phyloP scores from a whole-genome alignment of 2,329 filamentous ascomycete genomes.

The Ascochyta pisi region DNA sequence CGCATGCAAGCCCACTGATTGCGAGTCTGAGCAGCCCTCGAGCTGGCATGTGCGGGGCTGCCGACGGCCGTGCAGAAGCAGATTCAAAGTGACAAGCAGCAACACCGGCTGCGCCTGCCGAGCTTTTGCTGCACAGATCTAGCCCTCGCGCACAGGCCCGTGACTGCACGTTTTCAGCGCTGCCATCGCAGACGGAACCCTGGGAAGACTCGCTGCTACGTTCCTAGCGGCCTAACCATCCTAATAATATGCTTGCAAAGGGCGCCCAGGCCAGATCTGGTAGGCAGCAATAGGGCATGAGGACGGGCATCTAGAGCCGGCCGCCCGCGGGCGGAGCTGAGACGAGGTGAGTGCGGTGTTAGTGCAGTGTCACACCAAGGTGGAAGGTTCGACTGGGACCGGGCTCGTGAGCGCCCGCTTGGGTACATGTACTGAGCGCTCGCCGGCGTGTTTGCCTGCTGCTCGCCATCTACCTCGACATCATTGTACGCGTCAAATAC shows the following conservation, averaged over 20 bases:
- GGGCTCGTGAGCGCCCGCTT: slow-evolving; percentile 6
- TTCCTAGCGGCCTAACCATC: slow-evolving; percentile 5
- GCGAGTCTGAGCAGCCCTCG: background rate
- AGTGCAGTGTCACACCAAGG: slow-evolving; percentile 21
- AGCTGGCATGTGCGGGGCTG: slow-evolving; percentile 7
- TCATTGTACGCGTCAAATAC: background rate
- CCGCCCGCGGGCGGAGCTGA: slow-evolving; percentile 14
- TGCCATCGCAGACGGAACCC: background rate
- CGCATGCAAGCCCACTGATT: slow-evolving; percentile 1
- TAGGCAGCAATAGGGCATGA: slow-evolving; percentile 6
- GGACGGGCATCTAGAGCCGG: slow-evolving; percentile 13
- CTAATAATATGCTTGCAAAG: slow-evolving; percentile 1
- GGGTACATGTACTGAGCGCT: slow-evolving; percentile 14
- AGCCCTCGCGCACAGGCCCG: slow-evolving; percentile 6
- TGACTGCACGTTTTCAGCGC: slow-evolving; percentile 9
- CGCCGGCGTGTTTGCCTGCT: slow-evolving; percentile 11
- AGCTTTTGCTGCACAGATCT: slow-evolving; percentile 13
- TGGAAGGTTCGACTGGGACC: slow-evolving; percentile 19
- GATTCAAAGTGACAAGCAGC: background rate
- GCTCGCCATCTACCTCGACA: slow-evolving; percentile 1
- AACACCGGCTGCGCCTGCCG: slow-evolving; percentile 12
- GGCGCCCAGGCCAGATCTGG: slow-evolving; percentile 8
- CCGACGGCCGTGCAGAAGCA: slow-evolving; percentile 8
- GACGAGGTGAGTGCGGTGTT: slow-evolving; percentile 12
- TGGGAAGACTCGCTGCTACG: slow-evolving; percentile 1